These are phyloP conservation scores for Hymenoscyphus linearis DNA, from an alignment of 2,329 filamentous ascomycete species.

Conservation along the genomic window DNA sequence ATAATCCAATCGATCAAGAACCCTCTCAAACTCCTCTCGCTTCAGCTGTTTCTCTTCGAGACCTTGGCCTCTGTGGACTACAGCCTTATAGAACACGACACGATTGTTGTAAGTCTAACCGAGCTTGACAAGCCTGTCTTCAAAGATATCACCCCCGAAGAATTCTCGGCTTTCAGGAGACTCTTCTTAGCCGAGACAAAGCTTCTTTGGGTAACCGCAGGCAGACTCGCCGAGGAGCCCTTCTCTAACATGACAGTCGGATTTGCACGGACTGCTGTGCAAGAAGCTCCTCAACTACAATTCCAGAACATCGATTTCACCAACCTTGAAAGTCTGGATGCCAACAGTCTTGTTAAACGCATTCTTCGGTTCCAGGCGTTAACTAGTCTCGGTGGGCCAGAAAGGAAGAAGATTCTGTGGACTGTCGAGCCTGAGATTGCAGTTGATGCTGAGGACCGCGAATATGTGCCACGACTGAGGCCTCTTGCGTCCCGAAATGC, in stretches of 20 bases:
- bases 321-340: background rate
- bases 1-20: background rate
- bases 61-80: background rate
- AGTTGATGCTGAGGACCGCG: slow-evolving; percentile 1
- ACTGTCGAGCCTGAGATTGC: slow-evolving; percentile 11
- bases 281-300: slow-evolving; percentile 6
- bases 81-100: background rate
- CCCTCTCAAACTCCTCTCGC: background rate
- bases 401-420: slow-evolving; percentile 1
- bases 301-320: slow-evolving; percentile 12
- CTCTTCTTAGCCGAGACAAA: slow-evolving; percentile 9
- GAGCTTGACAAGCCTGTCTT: slow-evolving; percentile 30
- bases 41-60: background rate
- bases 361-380: background rate
- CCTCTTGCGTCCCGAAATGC: background rate
- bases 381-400: no score
- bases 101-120: slow-evolving; percentile 14
- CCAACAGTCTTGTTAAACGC: slow-evolving; percentile 3
- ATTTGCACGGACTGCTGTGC: slow-evolving; percentile 3
- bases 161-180: slow-evolving; percentile 17
- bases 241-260: slow-evolving; percentile 13
- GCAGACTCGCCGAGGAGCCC: slow-evolving; percentile 7
- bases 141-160: slow-evolving; percentile 16
- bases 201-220: slow-evolving; percentile 13
- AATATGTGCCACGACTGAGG: slow-evolving; percentile 12